Percentiles rank a stretch among this genome's conserved stretches.
These are phyloP conservation scores for Amanita exitialis DNA, from an alignment of 768 basidiomycete species.

Conservation along the genomic window DNA sequence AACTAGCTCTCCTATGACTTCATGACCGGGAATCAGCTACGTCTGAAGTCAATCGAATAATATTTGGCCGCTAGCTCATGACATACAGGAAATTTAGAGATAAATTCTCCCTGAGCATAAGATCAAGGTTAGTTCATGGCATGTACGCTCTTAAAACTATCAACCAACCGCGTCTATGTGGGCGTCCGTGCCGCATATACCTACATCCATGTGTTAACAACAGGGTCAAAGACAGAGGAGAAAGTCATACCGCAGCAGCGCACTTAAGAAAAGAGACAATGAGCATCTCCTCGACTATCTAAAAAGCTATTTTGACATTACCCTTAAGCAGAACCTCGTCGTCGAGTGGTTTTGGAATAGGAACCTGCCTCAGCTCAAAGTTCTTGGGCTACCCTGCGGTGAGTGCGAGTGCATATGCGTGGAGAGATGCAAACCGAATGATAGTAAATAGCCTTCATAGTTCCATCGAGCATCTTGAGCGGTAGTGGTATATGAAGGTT, in stretches of 20 bases:
- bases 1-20: constrained; percentile 63
- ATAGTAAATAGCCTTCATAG: constrained; percentile 73
- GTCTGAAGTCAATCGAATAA: constrained; percentile 1
- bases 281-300: neutral
- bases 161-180: constrained; percentile 47
- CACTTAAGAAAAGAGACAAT: neutral
- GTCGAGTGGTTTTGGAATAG: constrained; percentile 53
- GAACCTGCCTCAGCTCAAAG: constrained; percentile 59
- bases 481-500: neutral
- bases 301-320: constrained; percentile 12
- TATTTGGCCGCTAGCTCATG: neutral
- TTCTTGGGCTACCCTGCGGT: constrained; percentile 37
- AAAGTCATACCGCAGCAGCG: constrained; percentile 3
- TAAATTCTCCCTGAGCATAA: constrained; percentile 38
- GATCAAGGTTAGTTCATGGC: neutral
- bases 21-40: constrained; percentile 66
- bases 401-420: neutral
- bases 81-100: constrained; percentile 45
- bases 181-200: constrained; percentile 54
- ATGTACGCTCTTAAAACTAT: neutral
- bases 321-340: constrained; percentile 74
- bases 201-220: constrained; percentile 12
- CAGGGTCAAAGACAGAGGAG: neutral
- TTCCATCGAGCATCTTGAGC: constrained; percentile 40
- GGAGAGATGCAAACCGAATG: constrained; percentile 34